Percentiles rank a stretch among this genome's conserved stretches.
Conservation (phyloP, 306 rosid species). For the Delonix regia region DNA sequence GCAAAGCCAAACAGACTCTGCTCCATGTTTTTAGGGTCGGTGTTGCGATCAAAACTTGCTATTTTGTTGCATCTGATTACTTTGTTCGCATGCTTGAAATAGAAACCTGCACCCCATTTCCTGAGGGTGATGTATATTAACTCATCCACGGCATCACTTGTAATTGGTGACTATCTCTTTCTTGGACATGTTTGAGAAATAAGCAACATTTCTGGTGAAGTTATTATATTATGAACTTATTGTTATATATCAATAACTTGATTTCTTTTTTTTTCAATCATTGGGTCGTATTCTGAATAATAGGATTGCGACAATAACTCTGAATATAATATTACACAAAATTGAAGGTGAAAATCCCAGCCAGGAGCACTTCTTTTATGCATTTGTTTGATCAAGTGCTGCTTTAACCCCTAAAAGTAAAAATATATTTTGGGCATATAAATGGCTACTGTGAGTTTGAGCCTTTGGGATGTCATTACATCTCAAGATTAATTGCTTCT, state of each 20-base stretch:
- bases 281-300: neutral
- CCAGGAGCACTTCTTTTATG: neutral
- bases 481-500: conserved; percentile 17
- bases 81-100: conserved; percentile 10
- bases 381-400: neutral
- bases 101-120: neutral
- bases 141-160: neutral
- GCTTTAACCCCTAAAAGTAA: neutral
- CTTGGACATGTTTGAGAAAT: neutral
- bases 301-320: neutral
- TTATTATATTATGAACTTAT: neutral
- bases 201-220: neutral
- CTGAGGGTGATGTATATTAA: neutral
- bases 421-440: too few species aligned
- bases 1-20: neutral
- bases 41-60: neutral
- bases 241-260: neutral
- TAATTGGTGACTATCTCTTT: conserved; percentile 9
- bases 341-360: neutral
- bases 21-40: neutral
- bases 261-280: neutral
- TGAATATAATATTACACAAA: neutral
- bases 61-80: neutral
- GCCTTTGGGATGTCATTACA: conserved; percentile 27
- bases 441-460: neutral